Base-by-base conservation (phyloP, 352 stramenopile species). In the Paralagenidium karlingii region DNA sequence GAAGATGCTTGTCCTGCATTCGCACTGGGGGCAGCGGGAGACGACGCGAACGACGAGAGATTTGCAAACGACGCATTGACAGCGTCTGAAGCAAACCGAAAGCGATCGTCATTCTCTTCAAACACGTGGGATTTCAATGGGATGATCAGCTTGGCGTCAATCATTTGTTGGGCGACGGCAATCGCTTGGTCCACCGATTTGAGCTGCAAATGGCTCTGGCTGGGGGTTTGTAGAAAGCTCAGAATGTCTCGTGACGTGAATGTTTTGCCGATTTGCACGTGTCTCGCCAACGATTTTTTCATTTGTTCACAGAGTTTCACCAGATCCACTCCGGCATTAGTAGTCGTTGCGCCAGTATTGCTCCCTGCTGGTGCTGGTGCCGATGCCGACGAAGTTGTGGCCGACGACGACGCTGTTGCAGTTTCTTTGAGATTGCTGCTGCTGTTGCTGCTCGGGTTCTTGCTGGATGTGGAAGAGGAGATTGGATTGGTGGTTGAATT, bases 101-200 rank as follows among this genome's bases (percentile, higher is more conserved):
- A 82, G 10, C 69, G 56, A 3, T 58, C 62, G 37, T 82, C 73
- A 24, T 48, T 28, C 34, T 82, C 68, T 10, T 84, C 65, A 38
- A 87, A 82, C 29, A 84, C 48, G 40, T 87, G 69, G 13, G 73
- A 87, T 40, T 87, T 82, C 28, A 86, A 51, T 16, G 75, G 68
- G 9, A 83, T 49, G 21, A 90, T 60, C 5, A 86, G 50, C 39
- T 86, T 79, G 43, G 58, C 53, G 44, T 87, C 68, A 25, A 87
- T 70, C 13, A 87, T 47, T 13, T 63, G 59, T 37, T 90, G 73
- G 0, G 71, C 73, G 33, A 83, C 51, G 13, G 75, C 61, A 19
- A 76, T 42, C 8, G 70, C 61, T 24, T 75, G 64, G 5, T 45
- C 28, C n/a, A n/a, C n/a, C n/a, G n/a, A n/a, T n/a, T n/a, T n/a